These are phyloP conservation scores for Talaromyces sp. DNA, from an alignment of 2,329 filamentous ascomycete species.

Conservation along the genomic window DNA sequence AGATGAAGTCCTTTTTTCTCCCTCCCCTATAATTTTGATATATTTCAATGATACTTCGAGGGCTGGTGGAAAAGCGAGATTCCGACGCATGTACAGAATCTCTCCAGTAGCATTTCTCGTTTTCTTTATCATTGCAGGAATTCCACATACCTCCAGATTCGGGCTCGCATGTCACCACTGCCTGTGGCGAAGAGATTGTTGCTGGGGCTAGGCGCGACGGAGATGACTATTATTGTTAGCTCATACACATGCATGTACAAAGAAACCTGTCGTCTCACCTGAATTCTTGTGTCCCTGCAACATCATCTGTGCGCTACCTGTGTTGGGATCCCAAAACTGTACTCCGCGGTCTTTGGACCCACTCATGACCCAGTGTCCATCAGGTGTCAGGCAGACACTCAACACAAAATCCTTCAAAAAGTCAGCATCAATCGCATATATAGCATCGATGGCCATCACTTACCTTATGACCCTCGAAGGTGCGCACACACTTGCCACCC, in stretches of 20 bases:
- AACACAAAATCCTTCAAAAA: conserved; percentile 80
- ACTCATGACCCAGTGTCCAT: conserved; percentile 92
- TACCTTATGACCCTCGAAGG: conserved; percentile 94
- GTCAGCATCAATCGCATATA: conserved; percentile 20
- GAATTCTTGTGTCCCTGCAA: conserved; percentile 98
- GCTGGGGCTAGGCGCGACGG: conserved; percentile 86
- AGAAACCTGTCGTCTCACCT: conserved; percentile 44
- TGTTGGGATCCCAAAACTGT: conserved; percentile 96
- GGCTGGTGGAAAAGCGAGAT: conserved; percentile 13
- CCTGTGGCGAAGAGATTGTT: conserved; percentile 91
- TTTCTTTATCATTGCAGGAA: conserved; percentile 17
- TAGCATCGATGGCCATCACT: conserved; percentile 28
- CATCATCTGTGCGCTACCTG: conserved; percentile 94
- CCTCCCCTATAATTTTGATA: not conserved
- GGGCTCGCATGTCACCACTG: conserved; percentile 93
- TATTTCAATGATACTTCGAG: conserved; percentile 17
- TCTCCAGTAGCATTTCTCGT: conserved; percentile 16
- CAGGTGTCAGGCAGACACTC: conserved; percentile 89
- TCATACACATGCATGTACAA: not conserved
- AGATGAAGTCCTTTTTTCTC: conserved; percentile 13
- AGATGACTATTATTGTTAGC: conserved; percentile 65
- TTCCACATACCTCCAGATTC: conserved; percentile 77
- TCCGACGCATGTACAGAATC: conserved; percentile 6
- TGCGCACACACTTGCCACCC: conserved; percentile 90
- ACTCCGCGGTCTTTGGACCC: conserved; percentile 96